A percentile compares a stretch with the other conserved stretches of the same genome.
These are phyloP conservation scores for Helianthus annuus DNA, from an alignment of 129 eudicot species.

Conservation along the genomic window DNA sequence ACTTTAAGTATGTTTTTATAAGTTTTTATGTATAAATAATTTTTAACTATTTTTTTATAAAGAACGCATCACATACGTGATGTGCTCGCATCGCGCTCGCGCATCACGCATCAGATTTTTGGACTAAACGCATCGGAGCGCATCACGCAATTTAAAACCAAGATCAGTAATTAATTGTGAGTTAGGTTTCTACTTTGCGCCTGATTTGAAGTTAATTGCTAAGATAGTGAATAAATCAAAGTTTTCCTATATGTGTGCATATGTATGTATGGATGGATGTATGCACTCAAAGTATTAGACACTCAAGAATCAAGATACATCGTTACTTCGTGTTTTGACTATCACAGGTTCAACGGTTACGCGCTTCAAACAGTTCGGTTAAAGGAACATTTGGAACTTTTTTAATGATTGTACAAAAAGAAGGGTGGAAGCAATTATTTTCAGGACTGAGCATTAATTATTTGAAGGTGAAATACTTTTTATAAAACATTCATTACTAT, in stretches of 20 bases:
- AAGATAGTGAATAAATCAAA: neutral
- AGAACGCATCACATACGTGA: too few relatives aligned
- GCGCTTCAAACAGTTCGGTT: slow-evolving; percentile 40
- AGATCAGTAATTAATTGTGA: neutral
- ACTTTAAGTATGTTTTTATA: too few relatives aligned
- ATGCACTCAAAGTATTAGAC: neutral
- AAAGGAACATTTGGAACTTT: slow-evolving; percentile 81
- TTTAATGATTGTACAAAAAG: slow-evolving; percentile 57
- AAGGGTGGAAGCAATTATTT: slow-evolving; percentile 95
- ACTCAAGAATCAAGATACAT: neutral
- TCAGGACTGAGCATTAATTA: slow-evolving; percentile 95
- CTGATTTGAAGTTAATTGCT: neutral
- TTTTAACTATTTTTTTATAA: too few relatives aligned
- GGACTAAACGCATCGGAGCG: too few relatives aligned
- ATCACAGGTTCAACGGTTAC: slow-evolving; percentile 71
- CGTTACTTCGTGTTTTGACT: slow-evolving; percentile 3
- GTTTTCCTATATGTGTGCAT: neutral
- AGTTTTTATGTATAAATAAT: too few relatives aligned
- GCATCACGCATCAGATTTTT: too few relatives aligned
- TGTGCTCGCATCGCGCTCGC: too few relatives aligned
- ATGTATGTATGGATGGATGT: neutral
- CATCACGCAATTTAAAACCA: too few relatives aligned
- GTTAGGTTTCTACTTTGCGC: neutral
- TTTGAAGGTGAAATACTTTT: slow-evolving; percentile 55
- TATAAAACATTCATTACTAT: neutral